Evolutionary conservation across 2,329 filamentous ascomycete genomes (phyloP), one percentile per base, ranked within the genome.

Genomic region (Graphilbum fragrans): DNA sequence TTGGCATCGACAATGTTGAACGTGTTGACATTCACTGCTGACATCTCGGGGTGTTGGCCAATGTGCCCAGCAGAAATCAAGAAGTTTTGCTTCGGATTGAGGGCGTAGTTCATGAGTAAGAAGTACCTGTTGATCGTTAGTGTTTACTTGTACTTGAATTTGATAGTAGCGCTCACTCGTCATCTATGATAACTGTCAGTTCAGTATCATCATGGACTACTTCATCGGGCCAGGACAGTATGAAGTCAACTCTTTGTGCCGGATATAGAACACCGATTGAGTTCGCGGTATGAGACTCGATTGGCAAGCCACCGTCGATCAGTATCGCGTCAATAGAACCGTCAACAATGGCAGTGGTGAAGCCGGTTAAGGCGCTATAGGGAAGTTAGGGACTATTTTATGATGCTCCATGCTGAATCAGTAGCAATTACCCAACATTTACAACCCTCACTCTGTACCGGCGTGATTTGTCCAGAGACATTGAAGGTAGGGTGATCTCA

Each of bases 221-320:
- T 0, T 19, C 10, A 2, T 47, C 39, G 1, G 47, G 44, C 52
- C 52, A 53, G 14, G 39, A 39, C 19, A 53, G 11, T 3, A 48
- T 29, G 5, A 44, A 47, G 22, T 53, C 50, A 1, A 50, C 48
- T 3, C 50, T 39, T 40, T 53, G 49, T 2, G 48, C 52, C 5
- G 52, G 52, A 27, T 51, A 49, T 16, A 53, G 40, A 2, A 53
- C 37, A 2, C 52, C 48, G 6, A 52, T 17, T 3, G 42, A 38
- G 38, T 48, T 50, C 31, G 44, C 31, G 1, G 23, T 9, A 18
- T 29, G 22, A 8, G 41, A 31, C 1, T 29, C 38, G 8, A 55
- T 37, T 10, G 43, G 43, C 7, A 43, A 44, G 2, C 51, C 51
- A 6, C 53, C 51, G n/a, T 55, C 53, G 7, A 55, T 42, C 17